Conservation (phyloP, 1,284 basidiomycete genomes). For the Apiotrichum montevideense region DNA sequence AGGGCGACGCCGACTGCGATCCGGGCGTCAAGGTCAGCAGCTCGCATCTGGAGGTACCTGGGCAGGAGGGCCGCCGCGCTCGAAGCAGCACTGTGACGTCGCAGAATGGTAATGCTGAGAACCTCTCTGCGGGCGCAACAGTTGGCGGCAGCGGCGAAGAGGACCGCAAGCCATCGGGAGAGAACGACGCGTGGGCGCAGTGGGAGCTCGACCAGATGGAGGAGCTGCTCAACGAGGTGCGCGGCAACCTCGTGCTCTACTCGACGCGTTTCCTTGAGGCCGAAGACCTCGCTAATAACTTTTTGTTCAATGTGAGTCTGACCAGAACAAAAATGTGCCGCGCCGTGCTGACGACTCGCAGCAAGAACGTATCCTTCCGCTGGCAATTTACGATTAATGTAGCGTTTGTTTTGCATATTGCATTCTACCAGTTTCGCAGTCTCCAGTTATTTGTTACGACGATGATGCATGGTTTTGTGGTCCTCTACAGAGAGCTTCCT, state of each 20-base stretch:
- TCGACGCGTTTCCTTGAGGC: slow-evolving; percentile 77
- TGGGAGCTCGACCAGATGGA: slow-evolving; percentile 87
- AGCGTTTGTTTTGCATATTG: too few species aligned
- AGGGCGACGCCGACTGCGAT: background rate
- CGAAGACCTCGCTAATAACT: slow-evolving; percentile 78
- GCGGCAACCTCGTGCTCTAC: slow-evolving; percentile 82
- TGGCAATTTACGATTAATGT: slow-evolving; percentile 45
- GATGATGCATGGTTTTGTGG: too few species aligned
- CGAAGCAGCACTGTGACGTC: background rate
- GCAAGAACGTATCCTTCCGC: slow-evolving; percentile 57
- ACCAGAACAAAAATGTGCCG: background rate
- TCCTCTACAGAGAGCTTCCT: too few species aligned
- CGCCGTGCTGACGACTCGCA: background rate
- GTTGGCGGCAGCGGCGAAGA: slow-evolving; percentile 1
- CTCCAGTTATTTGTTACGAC: too few species aligned
- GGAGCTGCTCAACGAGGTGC: slow-evolving; percentile 61
- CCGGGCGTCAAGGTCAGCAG: background rate
- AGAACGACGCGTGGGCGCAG: slow-evolving; percentile 65
- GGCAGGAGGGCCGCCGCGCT: background rate
- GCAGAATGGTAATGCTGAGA: background rate
- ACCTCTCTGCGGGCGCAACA: background rate
- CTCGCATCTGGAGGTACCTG: background rate
- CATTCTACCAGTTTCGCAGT: too few species aligned
- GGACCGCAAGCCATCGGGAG: slow-evolving; percentile 46
- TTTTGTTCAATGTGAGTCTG: slow-evolving; percentile 68